Percentiles rank a stretch among this genome's conserved stretches.
Evolutionary conservation across 345 rosid species (phyloP).

Genomic region (Abelmoschus esculentus): DNA sequence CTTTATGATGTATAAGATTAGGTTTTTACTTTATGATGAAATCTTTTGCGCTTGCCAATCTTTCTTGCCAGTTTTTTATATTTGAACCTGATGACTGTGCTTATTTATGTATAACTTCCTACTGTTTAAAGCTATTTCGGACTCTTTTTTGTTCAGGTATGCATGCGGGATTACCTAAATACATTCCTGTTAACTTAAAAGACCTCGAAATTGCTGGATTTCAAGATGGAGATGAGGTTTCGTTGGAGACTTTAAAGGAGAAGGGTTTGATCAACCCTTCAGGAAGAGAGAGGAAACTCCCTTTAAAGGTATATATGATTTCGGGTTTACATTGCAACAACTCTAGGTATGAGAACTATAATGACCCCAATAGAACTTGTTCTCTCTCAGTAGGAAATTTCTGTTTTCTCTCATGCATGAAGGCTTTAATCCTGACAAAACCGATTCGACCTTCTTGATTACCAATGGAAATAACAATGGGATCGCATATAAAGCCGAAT

Average conservation of each 20-base stretch:
- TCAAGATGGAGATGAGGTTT: conserved; percentile 89
- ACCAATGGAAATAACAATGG: not conserved
- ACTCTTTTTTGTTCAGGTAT: conserved; percentile 44
- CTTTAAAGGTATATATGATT: conserved; percentile 54
- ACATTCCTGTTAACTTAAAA: conserved; percentile 63
- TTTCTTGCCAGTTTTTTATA: not conserved
- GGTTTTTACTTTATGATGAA: not conserved
- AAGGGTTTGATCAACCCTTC: conserved; percentile 91
- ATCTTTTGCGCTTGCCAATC: not conserved
- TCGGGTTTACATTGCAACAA: not conserved
- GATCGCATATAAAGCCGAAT: not conserved
- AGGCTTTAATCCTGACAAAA: not conserved
- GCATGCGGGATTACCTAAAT: conserved; percentile 77
- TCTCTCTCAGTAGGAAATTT: not conserved
- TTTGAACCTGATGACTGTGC: not conserved
- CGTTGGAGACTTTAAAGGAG: conserved; percentile 67
- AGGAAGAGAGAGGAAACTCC: conserved; percentile 89
- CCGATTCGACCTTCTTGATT: not conserved
- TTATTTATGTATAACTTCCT: not conserved
- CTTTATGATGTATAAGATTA: not conserved
- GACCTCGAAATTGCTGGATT: conserved; percentile 74
- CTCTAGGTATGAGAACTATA: not conserved
- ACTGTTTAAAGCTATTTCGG: not conserved
- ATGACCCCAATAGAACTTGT: not conserved
- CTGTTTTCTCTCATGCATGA: not conserved